These are phyloP conservation scores for Arthrinium phaeospermum DNA, from an alignment of 2,329 filamentous ascomycete species.

Conservation along the genomic window DNA sequence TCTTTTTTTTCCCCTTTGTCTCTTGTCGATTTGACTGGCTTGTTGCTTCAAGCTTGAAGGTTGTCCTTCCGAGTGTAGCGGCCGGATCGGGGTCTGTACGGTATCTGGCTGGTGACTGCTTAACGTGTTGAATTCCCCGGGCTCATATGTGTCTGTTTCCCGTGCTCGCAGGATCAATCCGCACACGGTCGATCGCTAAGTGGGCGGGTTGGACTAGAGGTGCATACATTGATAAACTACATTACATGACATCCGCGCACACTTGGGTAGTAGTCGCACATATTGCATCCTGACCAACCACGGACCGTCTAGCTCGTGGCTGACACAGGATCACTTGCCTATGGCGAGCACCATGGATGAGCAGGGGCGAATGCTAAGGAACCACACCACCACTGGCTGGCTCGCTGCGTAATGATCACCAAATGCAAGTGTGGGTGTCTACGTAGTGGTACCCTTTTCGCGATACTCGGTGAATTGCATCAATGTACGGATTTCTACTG, in stretches of 20 bases:
- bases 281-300: constrained; percentile 17
- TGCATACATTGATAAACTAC: background rate
- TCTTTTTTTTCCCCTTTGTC: background rate
- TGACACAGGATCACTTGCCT: constrained; percentile 13
- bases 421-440: constrained; percentile 12
- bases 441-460: background rate
- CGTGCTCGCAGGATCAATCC: background rate
- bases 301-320: constrained; percentile 10
- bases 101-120: constrained; percentile 4
- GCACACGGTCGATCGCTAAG: background rate
- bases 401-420: constrained; percentile 1
- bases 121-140: background rate
- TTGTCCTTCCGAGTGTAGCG: background rate
- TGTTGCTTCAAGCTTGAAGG: background rate
- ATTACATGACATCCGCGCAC: background rate
- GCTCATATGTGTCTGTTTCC: background rate
- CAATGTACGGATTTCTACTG: no score
- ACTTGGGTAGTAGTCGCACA: constrained; percentile 6
- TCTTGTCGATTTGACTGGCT: background rate
- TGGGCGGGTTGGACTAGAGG: background rate
- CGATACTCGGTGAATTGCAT: background rate
- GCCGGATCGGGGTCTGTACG: background rate
- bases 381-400: background rate
- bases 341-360: background rate
- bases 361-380: background rate